phyloP scores from a whole-genome alignment of 441 rosid species.

The Corymbia citriodora region DNA sequence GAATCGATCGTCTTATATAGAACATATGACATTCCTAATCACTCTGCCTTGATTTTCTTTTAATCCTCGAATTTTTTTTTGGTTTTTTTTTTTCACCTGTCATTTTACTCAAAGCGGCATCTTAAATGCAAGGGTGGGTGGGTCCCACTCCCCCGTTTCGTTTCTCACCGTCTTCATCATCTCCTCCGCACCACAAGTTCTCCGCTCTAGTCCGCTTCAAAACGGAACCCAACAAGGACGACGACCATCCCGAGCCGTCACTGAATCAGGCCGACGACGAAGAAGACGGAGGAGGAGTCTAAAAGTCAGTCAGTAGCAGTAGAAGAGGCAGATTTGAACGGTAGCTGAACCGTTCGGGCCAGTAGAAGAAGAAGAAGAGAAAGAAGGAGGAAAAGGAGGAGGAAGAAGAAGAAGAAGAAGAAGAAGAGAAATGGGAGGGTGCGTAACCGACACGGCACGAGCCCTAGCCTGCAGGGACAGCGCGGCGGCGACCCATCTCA shows the following conservation, averaged over 20 bases:
- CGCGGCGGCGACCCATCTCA: slow-evolving; percentile 60
- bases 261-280: neutral
- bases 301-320: no score
- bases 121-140: neutral
- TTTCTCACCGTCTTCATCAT: neutral
- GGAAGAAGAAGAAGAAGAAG: neutral
- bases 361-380: neutral
- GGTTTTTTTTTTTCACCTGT: neutral
- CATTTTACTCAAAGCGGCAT: neutral
- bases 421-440: slow-evolving; percentile 21
- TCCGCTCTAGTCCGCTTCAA: neutral
- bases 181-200: rapidly evolving
- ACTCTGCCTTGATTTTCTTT: neutral
- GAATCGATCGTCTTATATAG: neutral
- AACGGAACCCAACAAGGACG: neutral
- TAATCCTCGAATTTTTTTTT: neutral
- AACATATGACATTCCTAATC: neutral
- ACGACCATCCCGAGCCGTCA: rapidly evolving
- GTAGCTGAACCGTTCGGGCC: neutral
- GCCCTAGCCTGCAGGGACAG: slow-evolving; percentile 52
- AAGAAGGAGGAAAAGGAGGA: neutral
- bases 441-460: slow-evolving; percentile 45
- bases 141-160: neutral
- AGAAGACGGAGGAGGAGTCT: neutral
- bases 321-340: neutral